Evolutionary conservation across 176 grass and related monocot genomes (phyloP).

Genomic region (Canna indica): DNA sequence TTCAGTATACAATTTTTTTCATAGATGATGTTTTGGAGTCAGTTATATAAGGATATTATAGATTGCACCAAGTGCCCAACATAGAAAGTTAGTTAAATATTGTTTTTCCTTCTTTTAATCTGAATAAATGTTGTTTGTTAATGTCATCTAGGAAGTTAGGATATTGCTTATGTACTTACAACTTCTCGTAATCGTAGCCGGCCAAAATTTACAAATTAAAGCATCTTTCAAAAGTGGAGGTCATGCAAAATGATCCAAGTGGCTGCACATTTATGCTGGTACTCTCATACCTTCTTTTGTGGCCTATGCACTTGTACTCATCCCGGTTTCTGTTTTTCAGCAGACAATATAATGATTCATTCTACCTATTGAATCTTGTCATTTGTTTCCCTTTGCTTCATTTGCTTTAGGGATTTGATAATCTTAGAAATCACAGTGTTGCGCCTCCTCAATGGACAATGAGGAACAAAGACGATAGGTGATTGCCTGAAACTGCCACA

Average conservation of each 20-base stretch:
- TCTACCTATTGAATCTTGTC: not conserved
- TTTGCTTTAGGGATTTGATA: conserved; percentile 7
- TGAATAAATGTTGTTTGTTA: not conserved
- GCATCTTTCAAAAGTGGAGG: conserved; percentile 88
- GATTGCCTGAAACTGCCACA: not conserved
- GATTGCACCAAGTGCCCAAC: not conserved
- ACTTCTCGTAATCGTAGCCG: conserved; percentile 34
- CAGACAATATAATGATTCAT: not conserved
- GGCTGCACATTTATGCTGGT: conserved; percentile 88
- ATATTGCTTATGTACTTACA: not conserved
- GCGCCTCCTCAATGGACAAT: conserved; percentile 89
- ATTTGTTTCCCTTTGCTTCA: not conserved
- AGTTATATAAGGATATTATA: not conserved
- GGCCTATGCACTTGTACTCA: not conserved
- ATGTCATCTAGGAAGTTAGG: not conserved
- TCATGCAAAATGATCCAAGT: conserved; percentile 64
- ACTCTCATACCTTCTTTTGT: conserved; percentile 8
- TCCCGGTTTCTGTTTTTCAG: not conserved
- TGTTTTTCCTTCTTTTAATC: not conserved
- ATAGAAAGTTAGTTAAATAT: not conserved
- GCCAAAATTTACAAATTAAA: conserved; percentile 95
- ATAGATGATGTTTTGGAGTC: too few relatives aligned
- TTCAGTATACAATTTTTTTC: too few relatives aligned
- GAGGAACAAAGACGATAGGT: conserved; percentile 97
- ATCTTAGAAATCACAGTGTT: conserved; percentile 67